Conservation (phyloP, 306 rosid genomes). For the Quercus variabilis region DNA sequence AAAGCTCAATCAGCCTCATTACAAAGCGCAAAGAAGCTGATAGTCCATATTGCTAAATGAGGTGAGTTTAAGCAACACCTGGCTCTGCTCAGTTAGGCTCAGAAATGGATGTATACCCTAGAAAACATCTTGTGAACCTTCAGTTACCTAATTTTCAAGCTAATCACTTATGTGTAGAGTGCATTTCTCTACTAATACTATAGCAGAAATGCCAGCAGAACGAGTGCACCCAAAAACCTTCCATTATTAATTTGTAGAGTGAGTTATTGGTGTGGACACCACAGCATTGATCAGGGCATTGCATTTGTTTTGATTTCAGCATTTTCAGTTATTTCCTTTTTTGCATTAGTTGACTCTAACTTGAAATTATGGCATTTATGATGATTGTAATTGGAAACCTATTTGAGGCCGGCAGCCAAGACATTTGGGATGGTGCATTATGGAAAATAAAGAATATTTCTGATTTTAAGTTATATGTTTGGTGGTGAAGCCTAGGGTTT, state of each 20-base stretch:
- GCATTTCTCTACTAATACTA: background rate
- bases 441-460: no score
- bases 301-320: no score
- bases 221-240: background rate
- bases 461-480: no score
- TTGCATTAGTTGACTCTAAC: no score
- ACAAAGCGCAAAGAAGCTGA: constrained; percentile 6
- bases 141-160: background rate
- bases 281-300: no score
- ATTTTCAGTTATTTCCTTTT: no score
- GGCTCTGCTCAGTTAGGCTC: background rate
- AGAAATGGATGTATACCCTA: background rate
- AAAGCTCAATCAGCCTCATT: constrained; percentile 2
- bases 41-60: background rate
- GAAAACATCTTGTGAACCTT: background rate
- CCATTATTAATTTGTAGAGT: background rate
- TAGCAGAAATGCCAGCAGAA: background rate
- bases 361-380: no score
- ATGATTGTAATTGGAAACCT: no score
- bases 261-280: background rate
- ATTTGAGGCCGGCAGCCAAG: no score
- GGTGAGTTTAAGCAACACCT: constrained; percentile 7
- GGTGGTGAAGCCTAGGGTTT: no score
- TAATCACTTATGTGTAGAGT: background rate
- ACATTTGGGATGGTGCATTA: no score